Base-by-base conservation (phyloP, 2,329 filamentous ascomycete species). In the Xylaria polymorpha region DNA sequence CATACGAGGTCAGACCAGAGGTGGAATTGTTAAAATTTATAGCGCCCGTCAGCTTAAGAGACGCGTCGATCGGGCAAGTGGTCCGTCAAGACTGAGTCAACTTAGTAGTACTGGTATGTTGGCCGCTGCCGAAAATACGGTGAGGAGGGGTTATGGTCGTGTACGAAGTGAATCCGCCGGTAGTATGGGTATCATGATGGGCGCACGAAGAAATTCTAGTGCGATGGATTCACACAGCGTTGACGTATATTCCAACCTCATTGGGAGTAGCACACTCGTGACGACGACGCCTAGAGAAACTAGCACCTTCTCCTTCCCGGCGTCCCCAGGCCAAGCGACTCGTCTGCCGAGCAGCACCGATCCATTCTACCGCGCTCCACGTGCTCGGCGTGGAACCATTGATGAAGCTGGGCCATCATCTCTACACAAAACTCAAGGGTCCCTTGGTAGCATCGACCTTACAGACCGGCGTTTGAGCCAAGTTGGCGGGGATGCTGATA, bases 11-110 rank as follows among this genome's bases (percentile, higher is more conserved):
- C 88, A 92, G 72, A 89, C 90, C 60, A 85, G 93, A 78, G 95
- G 96, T 76, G 95, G 94, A 9, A 85, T 99, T 63, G 91, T 91
- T 74, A 97, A 94, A 82, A 93, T 94, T 55, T 97, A 98, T 77
- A 94, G 94, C 60, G 94, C 94, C 87, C 92, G 94, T 56, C 94
- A 98, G 79, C 84, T 98, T 48, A 93, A 93, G 14, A 89, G 92
- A 71, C 90, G 94, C 87, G 71, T 88, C 88, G 67, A 88, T 88
- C 57, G 88, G 87, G 69, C 86, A 85, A 69, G 78, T 71, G 88
- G 87, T 18, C 85, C 87, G 29, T 91, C 91, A 8, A 88, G 94
- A 69, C 90, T 92, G 75, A 98, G 94, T 77, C 92, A 96, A 79
- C 86, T 92, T 62, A 97, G 94, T 4, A 94, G 90, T 72, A 88